Base-by-base conservation (phyloP, 73 alveolate species). In the Paramecium caudatum region DNA sequence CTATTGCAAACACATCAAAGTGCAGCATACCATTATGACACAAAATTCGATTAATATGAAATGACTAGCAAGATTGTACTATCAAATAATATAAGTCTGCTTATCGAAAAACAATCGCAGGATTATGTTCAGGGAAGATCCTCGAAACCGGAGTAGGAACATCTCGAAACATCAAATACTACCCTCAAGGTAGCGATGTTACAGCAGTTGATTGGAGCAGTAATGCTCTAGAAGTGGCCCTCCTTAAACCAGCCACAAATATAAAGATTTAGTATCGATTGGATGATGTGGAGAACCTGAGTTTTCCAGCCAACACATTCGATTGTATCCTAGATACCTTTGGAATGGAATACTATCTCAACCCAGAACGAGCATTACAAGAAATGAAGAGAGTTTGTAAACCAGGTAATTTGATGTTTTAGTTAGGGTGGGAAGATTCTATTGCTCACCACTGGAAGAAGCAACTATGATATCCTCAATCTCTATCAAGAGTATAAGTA, bases 301-400 rank as follows among this genome's bases (percentile, higher is more conserved):
- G 91, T 13, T 91, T 91, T 33, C 48, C 30, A 41, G 94, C 61
- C 37, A 82, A 87, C 39, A 23, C 80, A 10, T 87, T 91, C 69
- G 95, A 91, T 69, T 87, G 94, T 0, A 74, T 91, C 0, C 85
- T 91, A 10, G 95, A 91, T 63, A 91, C 95, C 30, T 91, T 91
- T 86, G 91, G 94, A 6, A 13, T 91, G 48, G 95, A 91, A 78
- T 91, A 91, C 61, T 68, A 65, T 46, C 80, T 85, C 61, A 69
- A 91, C 33, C 93, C 93, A 15, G 94, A 65, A 13, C 46, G 61
- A 36, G 91, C 46, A 1, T 27, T 86, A 4, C 5, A 81, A 27
- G 95, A 91, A 41, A 91, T 91, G 95, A 86, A 87, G 74, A 91
- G 95, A 82, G 83, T 65, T 13, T 65, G 83, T 36, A 65, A 65